Evolutionary conservation across 176 grass and related monocot species (phyloP).

Genomic region (Raddia guianensis): DNA sequence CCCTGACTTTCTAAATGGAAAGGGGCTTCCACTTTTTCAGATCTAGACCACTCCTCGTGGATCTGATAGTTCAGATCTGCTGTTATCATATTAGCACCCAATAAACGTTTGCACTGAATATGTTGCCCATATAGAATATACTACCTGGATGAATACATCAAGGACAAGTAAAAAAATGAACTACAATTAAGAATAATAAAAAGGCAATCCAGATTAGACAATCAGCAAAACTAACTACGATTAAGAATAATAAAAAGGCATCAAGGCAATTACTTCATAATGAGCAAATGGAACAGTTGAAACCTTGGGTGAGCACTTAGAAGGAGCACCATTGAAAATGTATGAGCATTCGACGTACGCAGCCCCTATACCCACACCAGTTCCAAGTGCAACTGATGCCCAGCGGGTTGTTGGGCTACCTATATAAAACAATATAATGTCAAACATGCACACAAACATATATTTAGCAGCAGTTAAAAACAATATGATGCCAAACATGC

Average conservation of each 20-base stretch:
- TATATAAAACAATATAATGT: slow-evolving; percentile 42
- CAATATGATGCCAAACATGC: slow-evolving; percentile 29
- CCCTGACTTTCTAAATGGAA: too few relatives aligned
- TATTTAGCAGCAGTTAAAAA: slow-evolving; percentile 10
- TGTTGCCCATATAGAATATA: slow-evolving; percentile 12
- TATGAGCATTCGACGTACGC: slow-evolving; percentile 95
- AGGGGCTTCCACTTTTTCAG: too few relatives aligned
- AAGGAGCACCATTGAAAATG: slow-evolving; percentile 74
- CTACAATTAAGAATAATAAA: not conserved
- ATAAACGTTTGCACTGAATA: too few relatives aligned
- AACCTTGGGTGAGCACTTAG: slow-evolving; percentile 69
- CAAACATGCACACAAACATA: slow-evolving; percentile 2
- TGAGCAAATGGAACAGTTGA: slow-evolving; percentile 39
- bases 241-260: slow-evolving; percentile 18
- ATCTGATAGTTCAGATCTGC: too few relatives aligned
- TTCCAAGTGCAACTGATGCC: slow-evolving; percentile 88
- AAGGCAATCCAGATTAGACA: not conserved
- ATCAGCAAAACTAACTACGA: not conserved
- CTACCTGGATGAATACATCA: not conserved
- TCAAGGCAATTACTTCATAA: slow-evolving; percentile 57
- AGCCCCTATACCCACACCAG: slow-evolving; percentile 84
- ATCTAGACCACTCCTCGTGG: too few relatives aligned
- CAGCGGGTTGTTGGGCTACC: slow-evolving; percentile 89
- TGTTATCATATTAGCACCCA: too few relatives aligned
- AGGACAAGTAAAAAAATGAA: not conserved